Conservation (phyloP, 2,329 filamentous ascomycete species). For the Neonectria sp. region DNA sequence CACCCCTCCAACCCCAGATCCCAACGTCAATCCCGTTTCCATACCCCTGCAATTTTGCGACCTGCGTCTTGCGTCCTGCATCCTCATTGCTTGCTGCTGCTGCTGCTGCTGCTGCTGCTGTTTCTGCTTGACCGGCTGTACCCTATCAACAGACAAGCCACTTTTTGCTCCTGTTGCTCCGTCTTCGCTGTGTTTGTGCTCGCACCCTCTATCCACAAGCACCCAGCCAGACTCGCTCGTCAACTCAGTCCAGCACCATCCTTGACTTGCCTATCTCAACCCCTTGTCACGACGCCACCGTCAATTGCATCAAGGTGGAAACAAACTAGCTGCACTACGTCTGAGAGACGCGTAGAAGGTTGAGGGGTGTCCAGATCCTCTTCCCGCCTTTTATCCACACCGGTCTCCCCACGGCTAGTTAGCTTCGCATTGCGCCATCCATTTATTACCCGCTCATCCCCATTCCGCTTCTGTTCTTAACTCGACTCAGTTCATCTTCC, state of each 20-base stretch:
- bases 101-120: no score
- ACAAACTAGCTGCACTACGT: slow-evolving; percentile 20
- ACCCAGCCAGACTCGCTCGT: slow-evolving; percentile 11
- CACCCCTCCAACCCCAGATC: slow-evolving; percentile 28
- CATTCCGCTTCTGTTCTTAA: neutral
- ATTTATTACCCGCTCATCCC: slow-evolving; percentile 29
- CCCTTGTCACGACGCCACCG: slow-evolving; percentile 14
- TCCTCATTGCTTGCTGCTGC: slow-evolving; percentile 2
- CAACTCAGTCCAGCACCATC: slow-evolving; percentile 10
- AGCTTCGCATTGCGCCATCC: slow-evolving; percentile 24
- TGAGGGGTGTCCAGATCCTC: slow-evolving; percentile 18
- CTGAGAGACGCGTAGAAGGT: slow-evolving; percentile 28
- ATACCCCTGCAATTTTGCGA: slow-evolving; percentile 26
- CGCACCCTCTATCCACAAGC: slow-evolving; percentile 13
- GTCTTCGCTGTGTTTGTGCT: slow-evolving; percentile 20
- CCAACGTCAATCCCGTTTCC: slow-evolving; percentile 28
- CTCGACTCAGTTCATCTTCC: slow-evolving; percentile 12
- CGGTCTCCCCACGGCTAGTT: slow-evolving; percentile 2
- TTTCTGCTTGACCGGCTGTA: slow-evolving; percentile 13
- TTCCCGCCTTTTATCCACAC: slow-evolving; percentile 28
- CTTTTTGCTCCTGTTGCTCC: slow-evolving; percentile 14
- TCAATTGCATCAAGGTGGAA: slow-evolving; percentile 14
- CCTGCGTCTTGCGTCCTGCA: neutral
- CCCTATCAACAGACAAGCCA: slow-evolving; percentile 25
- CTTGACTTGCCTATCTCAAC: slow-evolving; percentile 16